Evolutionary conservation across 139 green algal species (phyloP).

Genomic region (Chlamydomonas asymmetrica): DNA sequence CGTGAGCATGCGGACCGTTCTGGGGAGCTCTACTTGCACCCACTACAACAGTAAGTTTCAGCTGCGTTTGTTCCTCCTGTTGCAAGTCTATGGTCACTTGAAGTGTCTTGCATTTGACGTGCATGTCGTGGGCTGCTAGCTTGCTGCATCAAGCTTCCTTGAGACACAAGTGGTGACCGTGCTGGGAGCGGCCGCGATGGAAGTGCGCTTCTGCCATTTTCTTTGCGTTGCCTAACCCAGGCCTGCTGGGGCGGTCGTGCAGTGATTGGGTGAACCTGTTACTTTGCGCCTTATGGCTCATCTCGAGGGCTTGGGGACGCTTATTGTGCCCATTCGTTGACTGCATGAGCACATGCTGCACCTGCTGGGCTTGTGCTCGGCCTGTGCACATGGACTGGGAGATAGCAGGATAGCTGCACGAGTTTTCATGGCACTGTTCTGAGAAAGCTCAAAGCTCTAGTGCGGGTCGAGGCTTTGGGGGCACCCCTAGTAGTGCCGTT

Average conservation of each 20-base stretch:
- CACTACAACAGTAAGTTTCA: slow-evolving; percentile 35
- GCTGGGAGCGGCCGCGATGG: background rate
- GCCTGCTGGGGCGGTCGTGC: too few relatives aligned
- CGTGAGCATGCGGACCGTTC: slow-evolving; percentile 56
- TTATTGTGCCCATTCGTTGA: too few relatives aligned
- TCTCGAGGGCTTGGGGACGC: too few relatives aligned
- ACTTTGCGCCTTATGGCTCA: too few relatives aligned
- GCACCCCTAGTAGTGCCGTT: background rate
- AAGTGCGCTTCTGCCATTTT: background rate
- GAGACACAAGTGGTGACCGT: background rate
- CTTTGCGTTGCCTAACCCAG: too few relatives aligned
- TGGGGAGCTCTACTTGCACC: slow-evolving; percentile 63
- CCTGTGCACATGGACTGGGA: background rate
- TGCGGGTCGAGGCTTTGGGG: background rate
- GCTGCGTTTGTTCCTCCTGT: background rate
- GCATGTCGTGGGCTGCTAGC: background rate
- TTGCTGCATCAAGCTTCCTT: background rate
- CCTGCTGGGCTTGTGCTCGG: too few relatives aligned
- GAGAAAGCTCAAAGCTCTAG: background rate
- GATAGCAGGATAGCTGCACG: background rate
- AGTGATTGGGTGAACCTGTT: too few relatives aligned
- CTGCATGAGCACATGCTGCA: too few relatives aligned
- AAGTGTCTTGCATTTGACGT: background rate
- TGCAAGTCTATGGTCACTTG: background rate
- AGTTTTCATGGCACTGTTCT: background rate